Conservation (phyloP, 164 flowering plant genomes). For the Warburgia ugandensis region DNA sequence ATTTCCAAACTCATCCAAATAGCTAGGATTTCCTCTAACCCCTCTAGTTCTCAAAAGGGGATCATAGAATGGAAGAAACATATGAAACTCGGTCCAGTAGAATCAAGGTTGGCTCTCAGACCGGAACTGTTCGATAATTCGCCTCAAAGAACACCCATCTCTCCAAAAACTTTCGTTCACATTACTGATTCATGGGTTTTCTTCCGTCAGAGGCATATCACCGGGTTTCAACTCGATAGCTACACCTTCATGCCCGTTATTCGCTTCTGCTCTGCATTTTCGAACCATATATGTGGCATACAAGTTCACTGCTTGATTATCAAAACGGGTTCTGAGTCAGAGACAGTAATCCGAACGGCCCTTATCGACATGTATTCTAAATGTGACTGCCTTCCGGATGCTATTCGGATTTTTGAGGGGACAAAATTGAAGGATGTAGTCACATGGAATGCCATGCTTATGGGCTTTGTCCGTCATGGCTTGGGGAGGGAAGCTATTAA, state of each 20-base stretch:
- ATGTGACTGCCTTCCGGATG: conserved; percentile 23
- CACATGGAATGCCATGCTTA: conserved; percentile 48
- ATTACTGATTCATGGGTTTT: conserved; percentile 42
- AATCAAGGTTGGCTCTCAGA: no score
- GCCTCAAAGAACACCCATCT: no score
- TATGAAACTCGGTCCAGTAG: no score
- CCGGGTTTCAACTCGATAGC: conserved; percentile 15
- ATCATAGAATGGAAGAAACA: no score
- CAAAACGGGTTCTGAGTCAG: conserved; percentile 26
- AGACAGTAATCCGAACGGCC: conserved; percentile 36
- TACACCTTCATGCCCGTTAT: conserved; percentile 43
- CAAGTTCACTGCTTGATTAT: conserved; percentile 40
- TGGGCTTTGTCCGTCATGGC: conserved; percentile 32
- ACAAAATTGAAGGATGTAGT: conserved; percentile 36
- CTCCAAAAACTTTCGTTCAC: no score
- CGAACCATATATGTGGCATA: conserved; percentile 17
- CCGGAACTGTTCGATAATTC: no score
- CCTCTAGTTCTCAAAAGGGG: no score
- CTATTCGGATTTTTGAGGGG: conserved; percentile 32
- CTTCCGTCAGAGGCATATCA: conserved; percentile 24
- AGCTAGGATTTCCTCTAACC: no score
- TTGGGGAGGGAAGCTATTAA: conserved; percentile 20
- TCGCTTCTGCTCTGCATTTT: conserved; percentile 30
- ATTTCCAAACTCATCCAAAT: no score
- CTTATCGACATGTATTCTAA: conserved; percentile 49